Evolutionary conservation across 352 stramenopile species (phyloP), one percentile per base, ranked within the genome.

Genomic region (Pythium pectinolyticum): DNA sequence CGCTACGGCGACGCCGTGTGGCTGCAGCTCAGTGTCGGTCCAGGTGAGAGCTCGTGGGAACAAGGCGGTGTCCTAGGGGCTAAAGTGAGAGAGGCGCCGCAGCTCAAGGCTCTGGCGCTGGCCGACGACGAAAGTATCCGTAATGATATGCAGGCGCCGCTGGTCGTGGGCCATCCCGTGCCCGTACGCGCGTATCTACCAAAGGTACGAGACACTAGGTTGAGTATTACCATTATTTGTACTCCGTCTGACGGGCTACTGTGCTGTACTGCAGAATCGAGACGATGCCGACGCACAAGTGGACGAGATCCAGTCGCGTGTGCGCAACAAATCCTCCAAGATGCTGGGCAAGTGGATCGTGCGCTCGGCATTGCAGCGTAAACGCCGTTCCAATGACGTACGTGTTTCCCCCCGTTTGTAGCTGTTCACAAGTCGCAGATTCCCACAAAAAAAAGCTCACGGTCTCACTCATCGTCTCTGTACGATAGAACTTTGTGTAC

Each of bases 401-500:
- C 52, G 75, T 66, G 12, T 1, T 22, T 12, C 31, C n/a, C 22
- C 24, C 6, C 24, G 10, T 39, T 1, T 55, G 14, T 24, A 11
- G 14, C 14, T 53, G 24, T n/a, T n/a, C n/a, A n/a, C n/a, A n/a
- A n/a, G n/a, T n/a, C n/a, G n/a, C n/a, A n/a, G n/a, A n/a, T n/a
- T n/a, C n/a, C n/a, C n/a, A n/a, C n/a, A n/a, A n/a, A n/a, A n/a
- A n/a, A n/a, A n/a, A n/a, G n/a, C n/a, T n/a, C n/a, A n/a, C n/a
- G n/a, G n/a, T n/a, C n/a, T n/a, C n/a, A n/a, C n/a, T n/a, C n/a
- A n/a, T n/a, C n/a, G n/a, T n/a, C n/a, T n/a, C n/a, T n/a, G n/a
- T n/a, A n/a, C n/a, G n/a, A n/a, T n/a, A 91, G 82, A 80, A 78
- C 28, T 92, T 89, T 53, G 84, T 92, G 27, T 90, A 90, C 73